These are phyloP conservation scores for Petunia hybrid DNA, from an alignment of 305 asterid species.

Conservation along the genomic window DNA sequence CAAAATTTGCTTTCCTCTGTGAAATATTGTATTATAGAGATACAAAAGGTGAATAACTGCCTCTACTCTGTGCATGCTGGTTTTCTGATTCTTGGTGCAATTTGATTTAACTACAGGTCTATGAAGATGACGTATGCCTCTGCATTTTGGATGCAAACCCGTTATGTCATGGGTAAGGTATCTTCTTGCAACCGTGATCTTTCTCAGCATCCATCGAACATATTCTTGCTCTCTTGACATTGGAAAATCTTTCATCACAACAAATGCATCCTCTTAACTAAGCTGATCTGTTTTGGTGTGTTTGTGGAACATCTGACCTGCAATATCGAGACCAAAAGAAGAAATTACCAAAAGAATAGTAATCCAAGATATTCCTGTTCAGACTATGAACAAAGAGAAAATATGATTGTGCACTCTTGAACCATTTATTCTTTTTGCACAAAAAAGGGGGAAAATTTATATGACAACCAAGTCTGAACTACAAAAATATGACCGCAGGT, in stretches of 20 bases:
- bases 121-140: conserved; percentile 85
- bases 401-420: too few species aligned
- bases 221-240: conserved; percentile 16
- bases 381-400: too few species aligned
- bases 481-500: not conserved
- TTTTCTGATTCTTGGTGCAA: conserved; percentile 38
- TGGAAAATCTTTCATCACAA: not conserved
- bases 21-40: not conserved
- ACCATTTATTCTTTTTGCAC: too few species aligned
- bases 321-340: too few species aligned
- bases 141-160: conserved; percentile 94
- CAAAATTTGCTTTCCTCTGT: not conserved
- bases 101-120: conserved; percentile 62
- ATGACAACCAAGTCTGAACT: too few species aligned
- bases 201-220: not conserved
- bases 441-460: too few species aligned
- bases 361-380: too few species aligned
- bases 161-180: conserved; percentile 96
- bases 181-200: conserved; percentile 44
- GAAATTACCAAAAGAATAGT: too few species aligned
- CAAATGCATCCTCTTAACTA: conserved; percentile 12
- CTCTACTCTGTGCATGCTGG: not conserved
- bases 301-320: too few species aligned
- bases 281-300: too few species aligned
- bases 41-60: not conserved